Percentiles rank a stretch among this genome's conserved stretches.
Evolutionary conservation across 2,329 filamentous ascomycete species (phyloP).

Genomic region (Blastomyces emzantsi): DNA sequence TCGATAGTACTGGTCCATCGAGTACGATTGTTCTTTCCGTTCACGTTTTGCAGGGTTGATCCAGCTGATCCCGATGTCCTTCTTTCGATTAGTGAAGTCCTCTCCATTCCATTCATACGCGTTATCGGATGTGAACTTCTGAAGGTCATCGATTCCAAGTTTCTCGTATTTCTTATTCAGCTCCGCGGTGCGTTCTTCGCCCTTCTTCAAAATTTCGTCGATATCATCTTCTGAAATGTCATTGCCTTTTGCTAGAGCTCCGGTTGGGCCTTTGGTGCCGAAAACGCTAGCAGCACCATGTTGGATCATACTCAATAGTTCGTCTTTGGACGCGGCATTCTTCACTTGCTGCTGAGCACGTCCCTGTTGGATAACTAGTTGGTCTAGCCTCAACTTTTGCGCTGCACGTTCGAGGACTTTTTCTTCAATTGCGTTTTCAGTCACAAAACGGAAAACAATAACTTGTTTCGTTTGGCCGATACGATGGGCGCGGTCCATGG

Average conservation of each 20-base stretch:
- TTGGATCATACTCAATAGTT: conserved; percentile 95
- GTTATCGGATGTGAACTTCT: conserved; percentile 95
- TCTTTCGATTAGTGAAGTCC: conserved; percentile 85
- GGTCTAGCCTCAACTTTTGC: conserved; percentile 91
- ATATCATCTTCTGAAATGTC: conserved; percentile 82
- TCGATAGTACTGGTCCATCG: conserved; percentile 97
- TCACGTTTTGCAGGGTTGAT: conserved; percentile 98
- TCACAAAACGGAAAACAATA: conserved; percentile 91
- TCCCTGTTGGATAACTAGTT: conserved; percentile 96
- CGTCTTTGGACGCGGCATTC: conserved; percentile 89
- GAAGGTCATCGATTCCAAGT: conserved; percentile 88
- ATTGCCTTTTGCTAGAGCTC: conserved; percentile 49
- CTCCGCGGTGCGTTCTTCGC: conserved; percentile 79
- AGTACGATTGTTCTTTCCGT: conserved; percentile 95
- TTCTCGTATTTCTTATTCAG: conserved; percentile 94
- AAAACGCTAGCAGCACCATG: conserved; percentile 97
- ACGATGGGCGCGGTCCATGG: conserved; percentile 97
- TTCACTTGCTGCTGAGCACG: conserved; percentile 85
- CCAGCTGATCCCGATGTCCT: conserved; percentile 88
- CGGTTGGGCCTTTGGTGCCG: conserved; percentile 58
- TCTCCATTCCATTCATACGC: conserved; percentile 99
- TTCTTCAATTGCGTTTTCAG: conserved; percentile 96
- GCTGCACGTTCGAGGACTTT: conserved; percentile 95
- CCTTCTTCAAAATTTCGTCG: conserved; percentile 74
- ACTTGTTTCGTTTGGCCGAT: conserved; percentile 99